Percentiles rank a stretch among this genome's conserved stretches.
Conservation (phyloP, 2,329 filamentous ascomycete species). For the Botrytis medusae region DNA sequence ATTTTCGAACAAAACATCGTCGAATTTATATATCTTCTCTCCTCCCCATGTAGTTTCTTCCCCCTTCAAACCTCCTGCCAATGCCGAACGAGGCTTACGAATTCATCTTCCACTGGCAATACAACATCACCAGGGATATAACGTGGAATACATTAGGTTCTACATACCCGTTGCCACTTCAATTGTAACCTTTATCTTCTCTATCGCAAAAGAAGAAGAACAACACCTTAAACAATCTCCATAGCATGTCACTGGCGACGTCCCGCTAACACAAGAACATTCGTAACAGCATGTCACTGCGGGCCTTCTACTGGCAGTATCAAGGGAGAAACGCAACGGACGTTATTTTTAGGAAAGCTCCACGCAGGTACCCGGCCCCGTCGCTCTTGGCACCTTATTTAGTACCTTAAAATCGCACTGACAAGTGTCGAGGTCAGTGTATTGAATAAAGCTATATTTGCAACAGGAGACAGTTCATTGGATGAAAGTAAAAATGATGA, state of each 20-base stretch:
- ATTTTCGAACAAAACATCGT: neutral
- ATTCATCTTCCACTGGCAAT: neutral
- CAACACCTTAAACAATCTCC: neutral
- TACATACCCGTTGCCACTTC: neutral
- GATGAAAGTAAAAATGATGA: neutral
- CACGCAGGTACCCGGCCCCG: neutral
- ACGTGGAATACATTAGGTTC: neutral
- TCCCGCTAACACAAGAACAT: neutral
- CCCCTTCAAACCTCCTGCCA: neutral
- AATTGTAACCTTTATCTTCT: neutral
- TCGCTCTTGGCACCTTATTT: neutral
- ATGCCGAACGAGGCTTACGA: neutral
- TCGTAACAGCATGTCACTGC: neutral
- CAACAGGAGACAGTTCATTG: neutral
- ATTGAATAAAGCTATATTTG: neutral
- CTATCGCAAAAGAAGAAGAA: neutral
- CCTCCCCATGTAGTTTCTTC: neutral
- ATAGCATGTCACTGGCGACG: neutral
- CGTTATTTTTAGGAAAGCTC: neutral
- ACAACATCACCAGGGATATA: neutral
- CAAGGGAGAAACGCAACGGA: neutral
- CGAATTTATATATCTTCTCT: neutral
- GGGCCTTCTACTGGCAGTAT: neutral
- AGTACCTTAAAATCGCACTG: neutral
- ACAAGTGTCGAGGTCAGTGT: neutral